phyloP scores from a whole-genome alignment of 2,329 filamentous ascomycete species.

The Botrytis pseudocinerea region DNA sequence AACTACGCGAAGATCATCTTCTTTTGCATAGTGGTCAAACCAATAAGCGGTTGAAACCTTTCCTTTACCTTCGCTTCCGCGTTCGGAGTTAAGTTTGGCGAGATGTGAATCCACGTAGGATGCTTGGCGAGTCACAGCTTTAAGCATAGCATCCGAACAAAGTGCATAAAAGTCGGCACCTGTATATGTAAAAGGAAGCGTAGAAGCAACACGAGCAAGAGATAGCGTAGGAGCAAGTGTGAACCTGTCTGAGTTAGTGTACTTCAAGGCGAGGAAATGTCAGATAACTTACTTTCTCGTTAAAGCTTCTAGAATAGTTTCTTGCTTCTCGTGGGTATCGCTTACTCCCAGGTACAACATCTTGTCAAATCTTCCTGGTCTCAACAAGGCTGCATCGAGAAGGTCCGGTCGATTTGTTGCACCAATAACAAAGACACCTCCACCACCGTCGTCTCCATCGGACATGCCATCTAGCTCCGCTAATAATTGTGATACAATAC shows the following conservation, averaged over 20 bases:
- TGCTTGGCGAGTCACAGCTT: conserved; percentile 91
- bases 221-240: conserved; percentile 78
- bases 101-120: conserved; percentile 82
- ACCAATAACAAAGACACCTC: conserved; percentile 94
- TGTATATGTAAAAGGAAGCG: conserved; percentile 91
- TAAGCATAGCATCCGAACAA: conserved; percentile 98
- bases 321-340: conserved; percentile 95
- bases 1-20: conserved; percentile 81
- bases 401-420: conserved; percentile 94
- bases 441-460: conserved; percentile 75
- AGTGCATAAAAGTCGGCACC: conserved; percentile 96
- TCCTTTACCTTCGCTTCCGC: conserved; percentile 35
- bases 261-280: conserved; percentile 15
- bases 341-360: conserved; percentile 97
- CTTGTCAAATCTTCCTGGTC: conserved; percentile 94
- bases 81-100: conserved; percentile 59
- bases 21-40: conserved; percentile 87
- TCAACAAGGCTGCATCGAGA: conserved; percentile 82
- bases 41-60: conserved; percentile 82
- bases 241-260: conserved; percentile 61
- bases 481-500: conserved; percentile 91
- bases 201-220: conserved; percentile 69
- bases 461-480: conserved; percentile 98
- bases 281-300: conserved; percentile 78
- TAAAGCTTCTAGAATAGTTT: conserved; percentile 88